Percentiles rank a stretch among this genome's conserved stretches.
These are phyloP conservation scores for Fraxinus xanthoxyloides DNA, from an alignment of 305 asterid genomes.

Conservation along the genomic window DNA sequence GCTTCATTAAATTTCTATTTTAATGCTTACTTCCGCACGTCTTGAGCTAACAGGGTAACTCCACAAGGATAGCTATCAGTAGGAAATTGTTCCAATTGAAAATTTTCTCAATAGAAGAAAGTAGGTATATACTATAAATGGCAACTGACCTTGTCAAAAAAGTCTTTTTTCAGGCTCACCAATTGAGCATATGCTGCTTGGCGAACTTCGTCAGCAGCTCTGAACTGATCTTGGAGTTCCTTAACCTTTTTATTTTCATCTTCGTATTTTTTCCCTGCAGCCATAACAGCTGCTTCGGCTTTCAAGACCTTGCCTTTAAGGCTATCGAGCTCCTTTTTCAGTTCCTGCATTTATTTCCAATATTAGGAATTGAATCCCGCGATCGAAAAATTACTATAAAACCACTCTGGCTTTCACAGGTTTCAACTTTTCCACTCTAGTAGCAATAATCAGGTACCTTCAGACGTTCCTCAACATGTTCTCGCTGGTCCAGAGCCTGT, in stretches of 20 bases:
- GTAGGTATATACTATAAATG: not conserved
- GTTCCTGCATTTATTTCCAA: slow-evolving; percentile 25
- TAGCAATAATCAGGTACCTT: slow-evolving; percentile 61
- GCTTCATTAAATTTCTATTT: not conserved
- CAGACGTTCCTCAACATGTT: slow-evolving; percentile 61
- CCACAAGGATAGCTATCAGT: not conserved
- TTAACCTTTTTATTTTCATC: slow-evolving; percentile 39
- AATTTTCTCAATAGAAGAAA: not conserved
- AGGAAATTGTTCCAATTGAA: not conserved
- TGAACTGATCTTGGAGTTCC: slow-evolving; percentile 45
- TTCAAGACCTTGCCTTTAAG: slow-evolving; percentile 43
- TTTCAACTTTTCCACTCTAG: not conserved
- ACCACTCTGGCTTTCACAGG: not conserved
- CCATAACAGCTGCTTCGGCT: slow-evolving; percentile 40
- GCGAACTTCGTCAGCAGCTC: slow-evolving; percentile 55
- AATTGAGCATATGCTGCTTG: slow-evolving; percentile 46
- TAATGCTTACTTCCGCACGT: not conserved
- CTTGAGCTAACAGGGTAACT: not conserved
- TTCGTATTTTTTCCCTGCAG: slow-evolving; percentile 40
- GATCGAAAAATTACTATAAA: not conserved
- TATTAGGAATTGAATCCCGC: not conserved
- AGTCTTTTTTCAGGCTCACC: slow-evolving; percentile 39
- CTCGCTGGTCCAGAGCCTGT: slow-evolving; percentile 76
- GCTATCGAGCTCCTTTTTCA: slow-evolving; percentile 52
- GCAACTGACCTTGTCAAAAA: slow-evolving; percentile 45